Conservation (phyloP, 805 yeast genomes). For the Sungouiella blattae region DNA sequence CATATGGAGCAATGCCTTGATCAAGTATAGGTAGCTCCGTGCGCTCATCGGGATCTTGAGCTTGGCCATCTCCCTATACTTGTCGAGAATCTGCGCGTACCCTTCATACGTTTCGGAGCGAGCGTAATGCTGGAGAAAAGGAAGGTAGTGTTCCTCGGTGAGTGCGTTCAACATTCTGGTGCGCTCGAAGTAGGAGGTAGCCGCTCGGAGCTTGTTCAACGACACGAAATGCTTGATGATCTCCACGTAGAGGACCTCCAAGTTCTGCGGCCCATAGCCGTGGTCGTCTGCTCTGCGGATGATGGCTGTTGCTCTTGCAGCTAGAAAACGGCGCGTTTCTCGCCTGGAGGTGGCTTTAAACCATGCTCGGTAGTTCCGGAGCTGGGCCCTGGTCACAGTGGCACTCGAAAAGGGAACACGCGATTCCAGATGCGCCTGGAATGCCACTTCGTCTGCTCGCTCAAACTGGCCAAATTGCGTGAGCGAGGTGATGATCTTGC, state of each 20-base stretch:
- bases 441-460: constrained; percentile 29
- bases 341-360: constrained; percentile 8
- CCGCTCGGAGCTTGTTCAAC: constrained; percentile 15
- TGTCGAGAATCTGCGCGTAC: constrained; percentile 22
- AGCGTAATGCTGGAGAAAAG: constrained; percentile 25
- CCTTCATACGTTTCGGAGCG: constrained; percentile 15
- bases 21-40: constrained; percentile 27
- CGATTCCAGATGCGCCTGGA: constrained; percentile 28
- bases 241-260: constrained; percentile 21
- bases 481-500: constrained; percentile 25
- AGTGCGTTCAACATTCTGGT: constrained; percentile 15
- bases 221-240: constrained; percentile 22
- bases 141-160: constrained; percentile 26
- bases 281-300: constrained; percentile 9
- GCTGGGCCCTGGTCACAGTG: constrained; percentile 24
- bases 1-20: constrained; percentile 26
- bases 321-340: constrained; percentile 7
- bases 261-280: constrained; percentile 6
- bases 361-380: constrained; percentile 33
- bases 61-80: constrained; percentile 34
- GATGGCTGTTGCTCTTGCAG: constrained; percentile 10
- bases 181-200: constrained; percentile 18
- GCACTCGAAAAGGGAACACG: constrained; percentile 28
- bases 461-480: constrained; percentile 28
- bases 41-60: constrained; percentile 22